phyloP scores from a whole-genome alignment of 176 grass and related monocot genomes.

The Panicum miliaceum region DNA sequence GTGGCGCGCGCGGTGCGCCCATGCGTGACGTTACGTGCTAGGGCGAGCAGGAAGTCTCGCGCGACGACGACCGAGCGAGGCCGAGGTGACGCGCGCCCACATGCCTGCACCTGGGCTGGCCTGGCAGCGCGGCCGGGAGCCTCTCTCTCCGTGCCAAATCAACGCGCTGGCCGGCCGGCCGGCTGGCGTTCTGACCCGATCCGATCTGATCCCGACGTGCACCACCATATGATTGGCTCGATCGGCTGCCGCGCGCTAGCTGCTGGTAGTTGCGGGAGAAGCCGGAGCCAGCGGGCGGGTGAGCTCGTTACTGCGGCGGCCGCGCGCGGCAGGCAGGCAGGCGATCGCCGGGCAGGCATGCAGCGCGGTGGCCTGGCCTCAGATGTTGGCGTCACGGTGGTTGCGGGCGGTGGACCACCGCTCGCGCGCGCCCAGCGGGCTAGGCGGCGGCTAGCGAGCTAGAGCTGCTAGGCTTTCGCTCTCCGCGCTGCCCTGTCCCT shows the following conservation, averaged over 20 bases:
- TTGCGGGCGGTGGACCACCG: constrained; percentile 44
- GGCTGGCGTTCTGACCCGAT: not conserved
- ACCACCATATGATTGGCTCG: constrained; percentile 2
- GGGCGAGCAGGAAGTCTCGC: too few relatives aligned
- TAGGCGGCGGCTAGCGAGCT: not conserved
- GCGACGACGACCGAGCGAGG: too few relatives aligned
- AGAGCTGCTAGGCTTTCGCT: constrained; percentile 28
- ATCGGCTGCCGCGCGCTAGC: not conserved
- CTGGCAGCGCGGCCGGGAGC: not conserved
- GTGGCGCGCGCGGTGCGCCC: too few relatives aligned
- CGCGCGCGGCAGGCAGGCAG: not conserved
- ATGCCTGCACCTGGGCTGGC: constrained; percentile 10
- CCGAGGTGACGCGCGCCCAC: constrained; percentile 39
- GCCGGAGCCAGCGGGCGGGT: not conserved
- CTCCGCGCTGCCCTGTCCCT: not conserved
- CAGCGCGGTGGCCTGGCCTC: constrained; percentile 41
- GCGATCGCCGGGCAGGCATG: not conserved
- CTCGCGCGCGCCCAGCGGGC: too few relatives aligned
- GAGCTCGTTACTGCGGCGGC: not conserved
- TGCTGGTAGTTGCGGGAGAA: constrained; percentile 8
- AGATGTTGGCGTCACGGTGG: constrained; percentile 63
- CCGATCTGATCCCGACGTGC: constrained; percentile 1
- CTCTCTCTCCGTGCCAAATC: not conserved
- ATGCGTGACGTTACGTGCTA: too few relatives aligned
- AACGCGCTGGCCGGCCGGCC: not conserved